Base-by-base conservation (phyloP, 768 basidiomycete genomes). In the Roridomyces roridus region DNA sequence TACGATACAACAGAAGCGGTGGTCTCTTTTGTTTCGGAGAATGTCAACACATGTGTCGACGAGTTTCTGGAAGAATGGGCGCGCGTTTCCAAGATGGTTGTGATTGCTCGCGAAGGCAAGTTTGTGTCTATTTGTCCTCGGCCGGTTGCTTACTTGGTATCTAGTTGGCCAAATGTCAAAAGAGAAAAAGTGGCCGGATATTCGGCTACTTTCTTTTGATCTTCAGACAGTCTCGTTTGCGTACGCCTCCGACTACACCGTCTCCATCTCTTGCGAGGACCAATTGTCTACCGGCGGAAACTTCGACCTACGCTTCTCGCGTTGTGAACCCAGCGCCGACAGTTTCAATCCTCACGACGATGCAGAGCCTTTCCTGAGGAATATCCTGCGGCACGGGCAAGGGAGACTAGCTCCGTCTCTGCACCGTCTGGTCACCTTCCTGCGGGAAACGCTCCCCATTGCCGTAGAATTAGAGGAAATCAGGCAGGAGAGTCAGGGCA, bases 21-120 rank as follows among this genome's bases (percentile, higher is more conserved):
- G 14, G 92, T 96, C 7, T 93, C 89, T 0, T 96, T 97, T 71
- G 74, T 92, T 31, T 92, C 92, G 2, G 89, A 92, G 63, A 84
- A 94, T 65, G 89, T 96, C 61, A 85, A 94, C 62, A 87, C 86
- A 8, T 96, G 94, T 65, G 92, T 97, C 18, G 89, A 91, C 56
- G 89, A 94, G 64, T 95, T 97, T 69, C 73, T 92, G 62, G 91
- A 94, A 67, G 94, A 95, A 71, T 96, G 94, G 93, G 91, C 92
- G 36, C 80, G 90, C 41, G 91, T 96, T 26, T 92, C 92, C 18
- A 96, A 94, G 73, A 94, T 95, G 83, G 92, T 95, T 12, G 91
- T 95, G 24, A 94, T 96, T 51, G 94, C 94, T 12, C 85, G 92
- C 57, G 92, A 95, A 77, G 86, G 93, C 92, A 67, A 54, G 2